Percentiles rank a stretch among this genome's conserved stretches.
Conservation (phyloP, 306 rosid genomes). For the Erythrophleum fordii region DNA sequence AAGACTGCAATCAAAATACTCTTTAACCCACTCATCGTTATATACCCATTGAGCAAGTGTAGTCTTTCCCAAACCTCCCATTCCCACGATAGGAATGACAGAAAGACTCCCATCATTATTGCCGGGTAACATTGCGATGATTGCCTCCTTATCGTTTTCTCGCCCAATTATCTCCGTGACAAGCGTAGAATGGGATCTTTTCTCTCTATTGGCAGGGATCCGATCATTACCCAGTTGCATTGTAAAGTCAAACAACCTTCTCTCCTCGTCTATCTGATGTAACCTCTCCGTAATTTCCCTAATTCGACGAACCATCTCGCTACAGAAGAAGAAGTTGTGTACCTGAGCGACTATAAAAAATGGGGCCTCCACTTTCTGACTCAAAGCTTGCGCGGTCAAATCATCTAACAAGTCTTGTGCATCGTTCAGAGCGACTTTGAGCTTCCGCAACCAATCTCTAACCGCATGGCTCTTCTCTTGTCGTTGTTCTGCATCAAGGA, state of each 20-base stretch:
- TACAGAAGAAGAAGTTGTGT: slow-evolving; percentile 29
- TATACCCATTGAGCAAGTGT: slow-evolving; percentile 28
- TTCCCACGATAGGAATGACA: slow-evolving; percentile 36
- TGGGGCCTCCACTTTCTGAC: slow-evolving; percentile 21
- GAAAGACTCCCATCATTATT: slow-evolving; percentile 2
- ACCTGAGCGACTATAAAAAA: background rate
- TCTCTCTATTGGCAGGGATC: background rate
- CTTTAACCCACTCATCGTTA: slow-evolving; percentile 17
- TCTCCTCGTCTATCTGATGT: slow-evolving; percentile 12
- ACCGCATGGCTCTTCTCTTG: slow-evolving; percentile 21
- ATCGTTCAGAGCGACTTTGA: slow-evolving; percentile 29
- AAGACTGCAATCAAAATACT: slow-evolving; percentile 17
- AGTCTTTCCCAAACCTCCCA: slow-evolving; percentile 44
- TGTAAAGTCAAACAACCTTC: background rate
- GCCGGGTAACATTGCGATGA: background rate
- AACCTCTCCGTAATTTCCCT: slow-evolving; percentile 21
- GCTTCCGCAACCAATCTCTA: slow-evolving; percentile 36
- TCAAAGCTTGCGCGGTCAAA: slow-evolving; percentile 27
- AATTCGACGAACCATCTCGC: slow-evolving; percentile 26
- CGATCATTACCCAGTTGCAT: background rate
- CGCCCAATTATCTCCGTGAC: slow-evolving; percentile 26
- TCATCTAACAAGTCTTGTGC: slow-evolving; percentile 44
- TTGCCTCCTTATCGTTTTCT: slow-evolving; percentile 9
- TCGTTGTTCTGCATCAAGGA: slow-evolving; percentile 38
- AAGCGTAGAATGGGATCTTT: background rate